Base-by-base conservation (phyloP, 140 eudicot species). In the Anethum foeniculum region DNA sequence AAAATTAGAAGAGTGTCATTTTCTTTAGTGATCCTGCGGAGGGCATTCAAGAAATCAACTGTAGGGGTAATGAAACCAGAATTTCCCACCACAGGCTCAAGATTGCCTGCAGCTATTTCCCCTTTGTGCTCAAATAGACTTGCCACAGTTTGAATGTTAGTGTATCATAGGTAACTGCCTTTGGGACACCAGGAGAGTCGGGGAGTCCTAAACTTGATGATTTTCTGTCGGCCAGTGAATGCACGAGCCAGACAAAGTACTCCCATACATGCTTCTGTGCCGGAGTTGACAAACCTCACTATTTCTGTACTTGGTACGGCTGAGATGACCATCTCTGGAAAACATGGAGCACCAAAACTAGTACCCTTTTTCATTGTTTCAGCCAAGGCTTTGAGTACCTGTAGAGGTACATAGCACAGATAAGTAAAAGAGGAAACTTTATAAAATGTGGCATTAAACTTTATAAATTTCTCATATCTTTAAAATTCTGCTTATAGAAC, bases 341-440 rank as follows among this genome's bases (percentile, higher is more conserved):
- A 97, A 88, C 98, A 90, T 3, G 98, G 98, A 23, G 97, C 98
- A 38, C 98, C 97, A 25, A 94, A 94, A 86, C 98, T 94, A 41
- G 98, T 94, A 78, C 97, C 98, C 76, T 94, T 94, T 81, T 94
- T 92, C 98, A 94, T 94, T 79, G 98, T 92, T 83, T 94, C 97
- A 4, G 87, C 90, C 87, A 92, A 86, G 78, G 97, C 97, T 81
- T 94, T 94, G 25, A 92, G 90, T 48, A 90, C 97, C 97, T 94
- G 89, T 48, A 67, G 67, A 39, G 28, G 23, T 27, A 68, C 43
- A 56, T 60, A 32, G 3, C 52, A 54, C 49, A 34, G 28, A 43
- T 25, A 25, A 47, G 34, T 30, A 1, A 19, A 4, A 0, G 3
- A 13, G 23, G 0, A 30, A 67, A 10, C 15, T 16, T 9, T 5